These are phyloP conservation scores for Aspergillus sp. DNA, from an alignment of 2,329 filamentous ascomycete species.

Conservation along the genomic window DNA sequence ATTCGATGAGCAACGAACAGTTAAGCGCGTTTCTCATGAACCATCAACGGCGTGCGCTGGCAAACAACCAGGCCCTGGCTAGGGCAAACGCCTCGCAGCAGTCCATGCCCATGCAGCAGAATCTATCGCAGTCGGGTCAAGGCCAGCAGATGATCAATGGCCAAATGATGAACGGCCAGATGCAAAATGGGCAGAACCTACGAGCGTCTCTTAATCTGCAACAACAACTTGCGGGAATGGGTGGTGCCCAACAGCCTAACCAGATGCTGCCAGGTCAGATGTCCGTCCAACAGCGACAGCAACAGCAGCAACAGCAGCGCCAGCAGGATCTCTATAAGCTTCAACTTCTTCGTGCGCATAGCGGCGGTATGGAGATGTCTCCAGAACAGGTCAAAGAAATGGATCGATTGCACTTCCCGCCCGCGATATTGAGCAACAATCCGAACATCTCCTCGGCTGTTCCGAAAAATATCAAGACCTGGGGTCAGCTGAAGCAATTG, in stretches of 20 bases:
- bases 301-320: slow-evolving; percentile 27
- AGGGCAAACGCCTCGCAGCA: slow-evolving; percentile 35
- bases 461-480: slow-evolving; percentile 55
- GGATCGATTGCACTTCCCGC: slow-evolving; percentile 44
- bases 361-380: slow-evolving; percentile 39
- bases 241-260: slow-evolving; percentile 29
- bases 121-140: slow-evolving; percentile 35
- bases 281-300: slow-evolving; percentile 34
- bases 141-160: slow-evolving; percentile 33
- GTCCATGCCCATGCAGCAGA: slow-evolving; percentile 32
- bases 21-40: slow-evolving; percentile 34
- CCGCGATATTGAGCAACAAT: slow-evolving; percentile 35
- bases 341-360: slow-evolving; percentile 37
- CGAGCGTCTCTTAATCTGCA: slow-evolving; percentile 37
- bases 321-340: slow-evolving; percentile 36
- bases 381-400: slow-evolving; percentile 46
- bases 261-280: slow-evolving; percentile 35
- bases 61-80: slow-evolving; percentile 34
- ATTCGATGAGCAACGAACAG: slow-evolving; percentile 40
- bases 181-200: slow-evolving; percentile 37
- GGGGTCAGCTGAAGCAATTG: slow-evolving; percentile 60
- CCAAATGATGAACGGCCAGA: slow-evolving; percentile 34
- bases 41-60: slow-evolving; percentile 35
- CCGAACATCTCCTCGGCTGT: slow-evolving; percentile 38
- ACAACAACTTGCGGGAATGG: slow-evolving; percentile 36